Evolutionary conservation across 106 monocot species (phyloP), one percentile per base, ranked within the genome.

Genomic region (Triglochin maritima): DNA sequence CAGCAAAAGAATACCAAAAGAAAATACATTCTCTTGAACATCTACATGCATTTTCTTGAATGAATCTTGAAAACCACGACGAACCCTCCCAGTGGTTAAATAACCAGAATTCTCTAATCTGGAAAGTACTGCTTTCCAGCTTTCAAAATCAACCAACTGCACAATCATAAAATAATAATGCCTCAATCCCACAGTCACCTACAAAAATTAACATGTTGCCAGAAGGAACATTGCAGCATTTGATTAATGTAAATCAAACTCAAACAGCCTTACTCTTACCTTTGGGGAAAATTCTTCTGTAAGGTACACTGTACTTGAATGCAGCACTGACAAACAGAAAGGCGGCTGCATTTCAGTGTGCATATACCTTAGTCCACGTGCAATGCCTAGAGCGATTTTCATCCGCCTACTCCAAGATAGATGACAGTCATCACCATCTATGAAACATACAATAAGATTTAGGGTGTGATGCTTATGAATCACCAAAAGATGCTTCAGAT

Each of bases 271-370:
- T 8, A 52, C 6, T 16, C 46, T 54, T 79, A 96, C 96, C 91
- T 96, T 96, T 16, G 96, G 96, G 76, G 91, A 86, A 70, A 96
- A 96, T 73, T 96, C 91, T 78, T 96, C 96, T 55, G 90, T 91
- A 43, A 96, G 88, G 78, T 91, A 88, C 41, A 91, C 80, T 9
- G 85, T 59, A 75, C 73, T 82, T 8, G 96, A 96, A 45, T 83
- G 85, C 67, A 96, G 72, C 44, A 84, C 86, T 46, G 87, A 82
- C 59, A 96, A 62, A 59, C 81, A 80, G 63, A 88, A 88, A 4
- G 96, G 84, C 76, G 96, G 96, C 13, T 91, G 80, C 44, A 96
- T 50, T 56, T 91, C 91, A 47, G 78, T 86, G 67, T 91, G 90
- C 56, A 91, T 67, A 70, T 96, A 88, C 79, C 79, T 88, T 8